A percentile compares a stretch with the other conserved stretches of the same genome.
These are phyloP conservation scores for Apiospora koreana DNA, from an alignment of 2,329 filamentous ascomycete species.

Conservation along the genomic window DNA sequence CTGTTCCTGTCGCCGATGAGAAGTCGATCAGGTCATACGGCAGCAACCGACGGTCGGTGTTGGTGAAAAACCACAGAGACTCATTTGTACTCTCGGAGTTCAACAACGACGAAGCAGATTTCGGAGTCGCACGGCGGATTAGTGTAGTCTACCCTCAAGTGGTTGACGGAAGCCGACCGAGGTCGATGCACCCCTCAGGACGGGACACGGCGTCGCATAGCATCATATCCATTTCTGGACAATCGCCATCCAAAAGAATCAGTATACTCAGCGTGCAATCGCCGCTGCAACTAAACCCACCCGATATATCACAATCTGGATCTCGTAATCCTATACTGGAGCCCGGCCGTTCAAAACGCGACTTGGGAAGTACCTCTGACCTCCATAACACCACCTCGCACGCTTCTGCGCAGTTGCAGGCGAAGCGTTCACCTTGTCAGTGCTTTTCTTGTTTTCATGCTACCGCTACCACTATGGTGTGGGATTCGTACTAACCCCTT, in stretches of 20 bases:
- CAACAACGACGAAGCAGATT: background rate
- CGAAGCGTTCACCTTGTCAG: constrained; percentile 24
- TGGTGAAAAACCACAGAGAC: background rate
- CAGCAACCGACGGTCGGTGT: constrained; percentile 4
- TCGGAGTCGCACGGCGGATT: background rate
- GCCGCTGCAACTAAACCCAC: constrained; percentile 18
- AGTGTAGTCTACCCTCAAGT: background rate
- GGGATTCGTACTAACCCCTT: background rate
- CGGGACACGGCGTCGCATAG: background rate
- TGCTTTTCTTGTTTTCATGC: constrained; percentile 16
- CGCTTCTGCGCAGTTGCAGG: constrained; percentile 14
- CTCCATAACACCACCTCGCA: constrained; percentile 17
- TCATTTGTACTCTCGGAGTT: background rate
- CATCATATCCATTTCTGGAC: background rate
- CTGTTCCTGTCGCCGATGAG: background rate
- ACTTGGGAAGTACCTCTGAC: constrained; percentile 24
- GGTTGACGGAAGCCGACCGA: background rate
- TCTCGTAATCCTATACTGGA: constrained; percentile 14
- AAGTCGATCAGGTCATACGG: background rate
- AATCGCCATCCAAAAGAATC: constrained; percentile 20
- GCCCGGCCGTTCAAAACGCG: constrained; percentile 19
- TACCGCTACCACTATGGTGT: background rate
- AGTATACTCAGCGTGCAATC: constrained; percentile 23
- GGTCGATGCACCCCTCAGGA: background rate
- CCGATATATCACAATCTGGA: background rate